phyloP scores from a whole-genome alignment of 495 filamentous ascomycete genomes.

The Penicillium steckii region DNA sequence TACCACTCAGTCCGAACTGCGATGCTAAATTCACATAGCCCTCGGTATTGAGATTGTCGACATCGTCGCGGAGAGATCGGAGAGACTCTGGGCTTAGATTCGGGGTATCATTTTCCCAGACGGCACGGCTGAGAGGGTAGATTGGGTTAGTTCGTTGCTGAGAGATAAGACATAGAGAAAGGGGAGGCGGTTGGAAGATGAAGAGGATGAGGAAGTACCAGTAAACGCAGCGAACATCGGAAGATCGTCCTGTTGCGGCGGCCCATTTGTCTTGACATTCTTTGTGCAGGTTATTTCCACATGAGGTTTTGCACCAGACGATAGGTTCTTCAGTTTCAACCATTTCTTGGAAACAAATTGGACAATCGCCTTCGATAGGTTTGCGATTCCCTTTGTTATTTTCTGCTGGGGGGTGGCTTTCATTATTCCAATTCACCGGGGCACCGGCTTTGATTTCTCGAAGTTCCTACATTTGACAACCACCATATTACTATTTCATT shows the following conservation, averaged over 20 bases:
- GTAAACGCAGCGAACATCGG: slow-evolving; percentile 64
- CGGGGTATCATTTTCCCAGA: slow-evolving; percentile 57
- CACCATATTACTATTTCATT: too few species aligned
- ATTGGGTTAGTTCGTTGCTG: not conserved
- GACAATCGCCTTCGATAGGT: slow-evolving; percentile 70
- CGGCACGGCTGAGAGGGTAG: slow-evolving; percentile 46
- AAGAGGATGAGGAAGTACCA: slow-evolving; percentile 29
- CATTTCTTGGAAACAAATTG: slow-evolving; percentile 69
- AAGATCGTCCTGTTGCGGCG: slow-evolving; percentile 43
- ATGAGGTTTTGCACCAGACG: slow-evolving; percentile 70
- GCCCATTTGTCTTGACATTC: slow-evolving; percentile 73
- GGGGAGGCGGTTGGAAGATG: not conserved
- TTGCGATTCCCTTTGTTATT: slow-evolving; percentile 52
- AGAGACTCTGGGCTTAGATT: slow-evolving; percentile 43
- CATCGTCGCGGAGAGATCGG: slow-evolving; percentile 32
- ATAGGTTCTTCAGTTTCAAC: slow-evolving; percentile 54
- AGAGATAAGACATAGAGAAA: not conserved
- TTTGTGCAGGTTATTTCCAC: slow-evolving; percentile 78
- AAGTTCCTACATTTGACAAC: slow-evolving; percentile 52
- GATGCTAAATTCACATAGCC: slow-evolving; percentile 68
- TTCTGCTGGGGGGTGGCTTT: slow-evolving; percentile 9
- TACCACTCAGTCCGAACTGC: slow-evolving; percentile 57
- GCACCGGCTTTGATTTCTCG: slow-evolving; percentile 41
- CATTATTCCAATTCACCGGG: slow-evolving; percentile 24
- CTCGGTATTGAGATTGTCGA: slow-evolving; percentile 42